Base-by-base conservation (phyloP, 139 green algal genomes). In the Klebsormidium nitens region DNA sequence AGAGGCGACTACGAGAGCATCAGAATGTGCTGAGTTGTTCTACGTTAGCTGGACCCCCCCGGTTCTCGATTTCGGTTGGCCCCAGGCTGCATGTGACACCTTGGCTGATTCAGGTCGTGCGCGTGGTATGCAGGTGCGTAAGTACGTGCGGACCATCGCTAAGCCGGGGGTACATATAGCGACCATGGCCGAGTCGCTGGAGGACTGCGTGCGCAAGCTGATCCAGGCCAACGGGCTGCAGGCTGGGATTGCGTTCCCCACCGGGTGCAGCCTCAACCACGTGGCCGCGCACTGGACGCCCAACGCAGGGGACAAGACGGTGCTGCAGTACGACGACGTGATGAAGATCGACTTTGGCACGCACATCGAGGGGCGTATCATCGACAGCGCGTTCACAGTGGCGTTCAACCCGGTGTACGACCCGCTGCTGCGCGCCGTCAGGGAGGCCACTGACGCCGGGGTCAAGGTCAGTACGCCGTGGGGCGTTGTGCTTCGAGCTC, bases 211-310 rank as follows among this genome's bases (percentile, higher is more conserved):
- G 58, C 80, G 95, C 5, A 82, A 71, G 42, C 89, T 99, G 14
- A 96, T 99, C 28, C 83, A 92, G 32, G 95, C 80, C 26, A 85
- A 85, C 29, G 95, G 95, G 2, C 77, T 99, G 23, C 84, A 97
- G 23, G 88, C 89, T 19, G 92, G 92, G 69, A 91, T 95, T 42
- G 88, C 89, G 56, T 95, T 95, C 78, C 89, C 88, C 62, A 95
- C 90, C 5, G 90, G 95, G 50, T 99, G 95, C 88, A 93, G 83
- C 5, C 80, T 97, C 32, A 96, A 99, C 77, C 75, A 74, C 64
- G 88, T 99, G 35, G 95, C 95, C 0, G 95, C 95, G 14, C 95
- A 99, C 84, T 99, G 88, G 87, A 98, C 95, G 14, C 95, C 95
- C 58, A 99, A 98, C 77, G 81, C 79, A 0, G 93, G 93, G 1